These are phyloP conservation scores for Haberlea rhodopensis DNA, from an alignment of 257 asterid genomes.

Conservation along the genomic window DNA sequence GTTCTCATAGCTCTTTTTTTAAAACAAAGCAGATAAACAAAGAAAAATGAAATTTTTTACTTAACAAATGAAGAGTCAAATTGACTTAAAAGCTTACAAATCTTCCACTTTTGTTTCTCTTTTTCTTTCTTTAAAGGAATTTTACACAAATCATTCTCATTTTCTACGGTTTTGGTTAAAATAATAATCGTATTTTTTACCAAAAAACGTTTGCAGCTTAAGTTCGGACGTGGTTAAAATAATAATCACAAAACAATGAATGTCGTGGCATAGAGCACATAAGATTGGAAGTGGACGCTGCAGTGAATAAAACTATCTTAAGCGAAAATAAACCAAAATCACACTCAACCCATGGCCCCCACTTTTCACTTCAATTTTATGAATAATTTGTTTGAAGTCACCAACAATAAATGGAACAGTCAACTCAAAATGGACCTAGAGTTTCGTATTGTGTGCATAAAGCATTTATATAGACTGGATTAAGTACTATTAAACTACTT, in stretches of 20 bases:
- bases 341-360: neutral
- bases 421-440: constrained; percentile 16
- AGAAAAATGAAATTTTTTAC: too few relatives aligned
- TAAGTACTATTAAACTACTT: constrained; percentile 1
- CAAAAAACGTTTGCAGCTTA: constrained; percentile 4
- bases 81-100: neutral
- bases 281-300: neutral
- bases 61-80: too few relatives aligned
- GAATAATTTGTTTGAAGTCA: constrained; percentile 12
- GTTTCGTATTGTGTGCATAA: constrained; percentile 5
- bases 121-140: neutral
- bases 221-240: too few relatives aligned
- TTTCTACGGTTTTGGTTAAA: neutral
- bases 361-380: too few relatives aligned
- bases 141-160: neutral
- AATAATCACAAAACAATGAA: constrained; percentile 15
- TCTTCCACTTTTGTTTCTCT: constrained; percentile 10
- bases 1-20: too few relatives aligned
- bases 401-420: constrained; percentile 1
- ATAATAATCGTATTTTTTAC: neutral
- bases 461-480: constrained; percentile 17
- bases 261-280: neutral
- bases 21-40: too few relatives aligned
- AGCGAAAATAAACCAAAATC: neutral
- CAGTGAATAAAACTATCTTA: neutral